Evolutionary conservation across 805 yeast species (phyloP).

Genomic region (Dipodascus albidus): DNA sequence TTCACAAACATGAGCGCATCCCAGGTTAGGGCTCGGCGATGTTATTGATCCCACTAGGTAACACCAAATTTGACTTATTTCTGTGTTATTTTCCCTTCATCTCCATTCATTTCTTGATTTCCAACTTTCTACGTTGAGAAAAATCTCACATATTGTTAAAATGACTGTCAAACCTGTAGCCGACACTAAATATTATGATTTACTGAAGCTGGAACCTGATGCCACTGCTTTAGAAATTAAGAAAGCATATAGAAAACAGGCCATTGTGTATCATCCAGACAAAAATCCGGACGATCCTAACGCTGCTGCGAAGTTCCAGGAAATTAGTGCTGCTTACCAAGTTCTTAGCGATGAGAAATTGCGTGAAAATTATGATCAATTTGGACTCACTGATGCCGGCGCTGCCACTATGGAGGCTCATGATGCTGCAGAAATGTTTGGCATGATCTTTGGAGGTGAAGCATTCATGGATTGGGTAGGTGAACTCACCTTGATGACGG

Average conservation of each 20-base stretch:
- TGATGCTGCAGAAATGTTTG: constrained; percentile 81
- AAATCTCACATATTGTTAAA: no score
- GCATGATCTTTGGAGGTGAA: constrained; percentile 82
- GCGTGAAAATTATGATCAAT: constrained; percentile 67
- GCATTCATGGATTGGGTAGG: constrained; percentile 80
- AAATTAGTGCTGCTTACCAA: constrained; percentile 38
- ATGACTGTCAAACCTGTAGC: constrained; percentile 20
- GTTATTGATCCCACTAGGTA: no score
- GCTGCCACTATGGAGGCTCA: constrained; percentile 58
- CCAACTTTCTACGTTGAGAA: no score
- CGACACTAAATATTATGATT: constrained; percentile 13
- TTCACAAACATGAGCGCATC: not conserved
- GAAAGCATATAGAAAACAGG: constrained; percentile 8
- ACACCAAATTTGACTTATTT: no score
- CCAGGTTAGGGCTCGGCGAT: not conserved
- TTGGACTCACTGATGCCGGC: constrained; percentile 67
- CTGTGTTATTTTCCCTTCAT: no score
- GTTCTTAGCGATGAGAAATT: constrained; percentile 64
- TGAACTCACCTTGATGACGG: constrained; percentile 67
- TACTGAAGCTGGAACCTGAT: constrained; percentile 11
- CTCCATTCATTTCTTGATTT: no score
- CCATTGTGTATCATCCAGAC: constrained; percentile 18
- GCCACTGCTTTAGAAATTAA: constrained; percentile 5
- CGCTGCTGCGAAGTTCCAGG: constrained; percentile 27
- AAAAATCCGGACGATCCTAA: constrained; percentile 31